Evolutionary conservation across 306 rosid genomes (phyloP).

Genomic region (Gleditsia sinensis): DNA sequence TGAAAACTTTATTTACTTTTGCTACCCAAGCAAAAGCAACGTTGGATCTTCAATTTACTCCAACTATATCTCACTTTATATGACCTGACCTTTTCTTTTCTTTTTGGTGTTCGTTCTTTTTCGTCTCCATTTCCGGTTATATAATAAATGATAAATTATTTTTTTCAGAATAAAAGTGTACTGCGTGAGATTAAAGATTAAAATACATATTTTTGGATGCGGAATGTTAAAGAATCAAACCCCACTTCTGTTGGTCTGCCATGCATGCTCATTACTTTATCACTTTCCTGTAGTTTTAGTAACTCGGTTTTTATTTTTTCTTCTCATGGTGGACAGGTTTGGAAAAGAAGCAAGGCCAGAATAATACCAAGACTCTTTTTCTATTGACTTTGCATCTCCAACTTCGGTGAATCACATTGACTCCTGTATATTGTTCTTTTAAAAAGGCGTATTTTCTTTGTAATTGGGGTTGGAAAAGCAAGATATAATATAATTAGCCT

Average conservation of each 20-base stretch:
- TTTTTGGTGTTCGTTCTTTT: too few species aligned
- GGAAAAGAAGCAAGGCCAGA: conserved; percentile 38
- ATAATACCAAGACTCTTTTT: conserved; percentile 29
- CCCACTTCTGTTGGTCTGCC: conserved; percentile 68
- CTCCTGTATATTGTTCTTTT: too few species aligned
- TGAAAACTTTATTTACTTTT: background rate
- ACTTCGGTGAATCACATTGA: conserved; percentile 43
- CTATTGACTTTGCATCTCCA: conserved; percentile 44
- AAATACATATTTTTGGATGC: conserved; percentile 48
- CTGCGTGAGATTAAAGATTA: too few species aligned
- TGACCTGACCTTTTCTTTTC: background rate
- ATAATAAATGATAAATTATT: too few species aligned
- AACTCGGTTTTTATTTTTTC: conserved; percentile 11
- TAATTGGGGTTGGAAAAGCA: conserved; percentile 35
- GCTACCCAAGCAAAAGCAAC: background rate
- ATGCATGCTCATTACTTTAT: conserved; percentile 32
- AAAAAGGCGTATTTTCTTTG: conserved; percentile 18
- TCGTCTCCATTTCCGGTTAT: background rate
- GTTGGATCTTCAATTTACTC: background rate
- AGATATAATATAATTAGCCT: too few species aligned
- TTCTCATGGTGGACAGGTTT: conserved; percentile 42
- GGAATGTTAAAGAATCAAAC: conserved; percentile 53
- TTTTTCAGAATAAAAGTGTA: too few species aligned
- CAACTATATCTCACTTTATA: background rate
- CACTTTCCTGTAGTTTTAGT: background rate